Conservation (phyloP, 129 eudicot species). For the Deinandra increscens region DNA sequence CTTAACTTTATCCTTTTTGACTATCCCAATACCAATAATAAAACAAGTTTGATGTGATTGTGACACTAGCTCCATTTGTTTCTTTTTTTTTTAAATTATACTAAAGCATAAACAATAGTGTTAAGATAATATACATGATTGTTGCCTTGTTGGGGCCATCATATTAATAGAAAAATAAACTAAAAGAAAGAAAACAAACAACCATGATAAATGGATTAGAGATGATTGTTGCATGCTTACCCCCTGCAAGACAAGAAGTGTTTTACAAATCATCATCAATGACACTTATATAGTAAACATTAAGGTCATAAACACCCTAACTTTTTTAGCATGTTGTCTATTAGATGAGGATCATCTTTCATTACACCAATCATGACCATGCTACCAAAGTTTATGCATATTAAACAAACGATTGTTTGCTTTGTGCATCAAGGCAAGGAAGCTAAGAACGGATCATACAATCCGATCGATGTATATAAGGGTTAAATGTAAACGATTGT, state of each 20-base stretch:
- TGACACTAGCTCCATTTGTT: conserved; percentile 7
- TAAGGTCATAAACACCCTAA: conserved; percentile 8
- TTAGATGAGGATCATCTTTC: conserved; percentile 16
- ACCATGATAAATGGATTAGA: conserved; percentile 26
- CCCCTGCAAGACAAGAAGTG: conserved; percentile 34
- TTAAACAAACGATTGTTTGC: not conserved
- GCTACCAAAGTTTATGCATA: conserved; percentile 10
- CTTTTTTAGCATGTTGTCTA: conserved; percentile 39
- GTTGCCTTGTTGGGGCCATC: conserved; percentile 25
- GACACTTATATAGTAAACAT: conserved; percentile 19
- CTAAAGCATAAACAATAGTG: conserved; percentile 1
- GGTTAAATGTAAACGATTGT: not conserved
- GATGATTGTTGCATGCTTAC: conserved; percentile 35
- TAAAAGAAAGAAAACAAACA: conserved; percentile 19
- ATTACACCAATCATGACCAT: conserved; percentile 25
- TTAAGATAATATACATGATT: conserved; percentile 7
- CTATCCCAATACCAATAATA: conserved; percentile 8
- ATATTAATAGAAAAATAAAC: conserved; percentile 6
- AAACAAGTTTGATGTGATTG: not conserved
- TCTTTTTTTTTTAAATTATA: not conserved
- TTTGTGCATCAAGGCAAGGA: not conserved
- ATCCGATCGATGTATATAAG: not conserved
- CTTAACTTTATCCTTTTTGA: not conserved
- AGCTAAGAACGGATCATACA: not conserved
- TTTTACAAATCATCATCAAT: conserved; percentile 37